phyloP scores from a whole-genome alignment of 176 grass and related monocot genomes.

The Neostapfia colusana region DNA sequence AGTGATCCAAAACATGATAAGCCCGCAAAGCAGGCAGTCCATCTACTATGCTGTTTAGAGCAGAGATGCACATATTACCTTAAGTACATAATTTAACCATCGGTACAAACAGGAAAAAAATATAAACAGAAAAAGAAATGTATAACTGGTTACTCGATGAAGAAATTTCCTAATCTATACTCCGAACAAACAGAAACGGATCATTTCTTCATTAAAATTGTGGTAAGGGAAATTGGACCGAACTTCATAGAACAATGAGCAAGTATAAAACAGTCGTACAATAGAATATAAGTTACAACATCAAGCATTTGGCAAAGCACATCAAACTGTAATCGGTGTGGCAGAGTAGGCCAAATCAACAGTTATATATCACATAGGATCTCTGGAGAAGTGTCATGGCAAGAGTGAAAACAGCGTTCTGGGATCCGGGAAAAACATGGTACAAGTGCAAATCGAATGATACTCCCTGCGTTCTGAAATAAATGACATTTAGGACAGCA shows the following conservation, averaged over 20 bases:
- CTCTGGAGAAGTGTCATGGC: background rate
- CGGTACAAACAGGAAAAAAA: constrained; percentile 1
- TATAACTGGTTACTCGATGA: background rate
- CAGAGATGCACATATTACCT: constrained; percentile 26
- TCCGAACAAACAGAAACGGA: background rate
- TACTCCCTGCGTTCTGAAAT: too few relatives aligned
- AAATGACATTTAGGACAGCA: too few relatives aligned
- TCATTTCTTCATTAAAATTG: background rate
- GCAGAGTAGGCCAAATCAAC: background rate
- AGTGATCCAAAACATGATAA: constrained; percentile 81
- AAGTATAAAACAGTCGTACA: background rate
- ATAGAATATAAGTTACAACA: background rate
- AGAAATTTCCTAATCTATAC: background rate
- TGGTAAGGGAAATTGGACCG: background rate
- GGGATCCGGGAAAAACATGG: background rate
- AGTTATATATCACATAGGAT: background rate
- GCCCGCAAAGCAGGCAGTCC: constrained; percentile 68
- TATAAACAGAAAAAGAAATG: background rate
- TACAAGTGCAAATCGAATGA: background rate
- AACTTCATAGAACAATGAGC: background rate
- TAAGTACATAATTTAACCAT: constrained; percentile 4
- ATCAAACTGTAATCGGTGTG: constrained; percentile 22
- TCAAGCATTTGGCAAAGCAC: background rate
- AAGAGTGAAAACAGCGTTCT: background rate
- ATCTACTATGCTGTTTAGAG: constrained; percentile 58